phyloP scores from a whole-genome alignment of 495 filamentous ascomycete species.

The Friedmanniomyces simplex region DNA sequence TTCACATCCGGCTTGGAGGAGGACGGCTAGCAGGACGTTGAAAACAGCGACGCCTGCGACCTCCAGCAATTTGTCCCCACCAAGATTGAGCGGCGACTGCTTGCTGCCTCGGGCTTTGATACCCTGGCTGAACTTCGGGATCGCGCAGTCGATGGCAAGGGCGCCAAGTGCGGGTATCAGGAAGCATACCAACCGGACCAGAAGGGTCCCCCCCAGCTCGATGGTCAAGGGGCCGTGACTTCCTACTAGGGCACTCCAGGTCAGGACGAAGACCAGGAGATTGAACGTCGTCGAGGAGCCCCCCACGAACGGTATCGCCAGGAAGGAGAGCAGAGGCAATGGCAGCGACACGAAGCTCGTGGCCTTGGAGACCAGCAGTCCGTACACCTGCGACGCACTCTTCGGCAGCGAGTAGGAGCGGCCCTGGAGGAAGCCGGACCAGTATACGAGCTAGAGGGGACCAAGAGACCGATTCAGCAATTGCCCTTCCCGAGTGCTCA shows the following conservation, averaged over 20 bases:
- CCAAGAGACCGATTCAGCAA: not conserved
- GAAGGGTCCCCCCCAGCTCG: conserved; percentile 59
- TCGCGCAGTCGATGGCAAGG: conserved; percentile 58
- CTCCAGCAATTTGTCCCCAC: conserved; percentile 22
- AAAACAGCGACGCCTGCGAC: conserved; percentile 47
- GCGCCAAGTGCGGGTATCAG: conserved; percentile 62
- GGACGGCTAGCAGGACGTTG: conserved; percentile 51
- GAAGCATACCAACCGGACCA: conserved; percentile 61
- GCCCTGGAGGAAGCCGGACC: conserved; percentile 13
- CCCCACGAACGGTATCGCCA: conserved; percentile 46
- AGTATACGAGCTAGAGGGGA: not conserved
- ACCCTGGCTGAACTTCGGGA: conserved; percentile 53
- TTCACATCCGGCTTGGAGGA: conserved; percentile 36
- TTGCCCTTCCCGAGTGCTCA: too few species aligned
- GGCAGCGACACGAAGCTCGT: conserved; percentile 37
- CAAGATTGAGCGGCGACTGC: conserved; percentile 43
- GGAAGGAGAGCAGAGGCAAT: conserved; percentile 57
- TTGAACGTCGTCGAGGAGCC: conserved; percentile 73
- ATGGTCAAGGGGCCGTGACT: conserved; percentile 66
- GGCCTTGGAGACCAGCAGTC: conserved; percentile 7
- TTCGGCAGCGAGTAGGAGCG: conserved; percentile 2
- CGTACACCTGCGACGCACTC: conserved; percentile 9
- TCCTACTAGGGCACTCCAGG: conserved; percentile 75
- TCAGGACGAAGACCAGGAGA: conserved; percentile 79
- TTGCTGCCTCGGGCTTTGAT: conserved; percentile 60